Evolutionary conservation across 257 asterid genomes (phyloP), one percentile per base, ranked within the genome.

Genomic region (Scutellaria minor): DNA sequence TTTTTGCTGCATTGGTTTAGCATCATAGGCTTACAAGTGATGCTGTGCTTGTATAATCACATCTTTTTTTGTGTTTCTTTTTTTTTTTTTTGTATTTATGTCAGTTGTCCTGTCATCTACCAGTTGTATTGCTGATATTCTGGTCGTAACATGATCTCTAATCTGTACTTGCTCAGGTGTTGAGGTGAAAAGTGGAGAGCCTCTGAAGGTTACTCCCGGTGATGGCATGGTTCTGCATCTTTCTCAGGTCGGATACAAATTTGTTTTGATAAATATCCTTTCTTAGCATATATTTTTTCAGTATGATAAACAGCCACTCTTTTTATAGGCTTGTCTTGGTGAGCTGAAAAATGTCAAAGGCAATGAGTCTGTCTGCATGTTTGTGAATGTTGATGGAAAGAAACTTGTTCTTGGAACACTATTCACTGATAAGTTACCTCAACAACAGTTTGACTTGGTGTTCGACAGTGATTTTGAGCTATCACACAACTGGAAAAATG

Each of bases 361-460:
- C 6, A 82, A 60, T 14, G 90, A 93, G 61, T 7, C 83, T 50
- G 85, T 83, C 24, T 68, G 27, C 80, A 39, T 91, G 82, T 89
- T 63, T 77, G 82, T 86, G 72, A 78, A 75, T 58, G 80, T 90
- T 35, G 87, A 78, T 39, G 96, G 86, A 5, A 77, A 86, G 85
- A 91, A 84, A 57, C 87, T 87, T 56, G 97, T 90, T 76, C 92
- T 93, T 31, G 90, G 90, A 42, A 93, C 96, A 40, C 96, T 93
- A 4, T 65, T 75, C 68, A 31, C 89, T 5, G 98, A 89, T 6
- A 93, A 87, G 89, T 46, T 89, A 73, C 97, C 98, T 5, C 98
- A 90, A 62, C 97, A 90, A 35, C 97, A 83, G 57, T 84, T 89
- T 76, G 98, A 93, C 81, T 82, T 93, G 79, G 92, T 90, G 4